Evolutionary conservation across 2,329 filamentous ascomycete species (phyloP), one percentile per base, ranked within the genome.

Genomic region (Botrytis fragariae): DNA sequence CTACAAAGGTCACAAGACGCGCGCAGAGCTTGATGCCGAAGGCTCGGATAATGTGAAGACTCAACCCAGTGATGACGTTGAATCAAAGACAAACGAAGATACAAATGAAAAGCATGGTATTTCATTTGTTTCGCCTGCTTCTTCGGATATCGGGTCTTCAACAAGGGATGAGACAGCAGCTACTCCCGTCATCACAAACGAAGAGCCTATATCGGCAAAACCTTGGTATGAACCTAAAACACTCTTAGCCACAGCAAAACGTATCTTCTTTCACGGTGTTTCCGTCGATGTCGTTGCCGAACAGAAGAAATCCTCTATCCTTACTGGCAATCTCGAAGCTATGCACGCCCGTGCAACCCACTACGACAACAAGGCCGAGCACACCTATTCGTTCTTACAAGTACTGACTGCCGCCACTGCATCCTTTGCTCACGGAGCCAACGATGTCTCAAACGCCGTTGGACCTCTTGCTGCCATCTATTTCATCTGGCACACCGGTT

Each of bases 371-470:
- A 89, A 92, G 79, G 89, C 91, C 72, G 91, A 93, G 83, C 88
- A 92, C 81, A 82, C 82, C 39, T 86, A 85, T 76, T 85, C 86
- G 2, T 88, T 87, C 77, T 81, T 88, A 57, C 87, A 88, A 79
- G 80, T 88, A 72, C 76, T 88, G 63, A 88, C 87, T 6, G 85
- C 85, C 29, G 85, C 83, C 76, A 86, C 84, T 48, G 84, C 84
- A 4, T 86, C 85, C 1, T 85, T 86, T 74, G 87, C 87, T 8
- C 87, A 94, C 84, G 92, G 92, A 74, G 91, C 92, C 81, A 94
- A 94, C 81, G 92, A 94, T 79, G 90, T 93, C 71, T 90, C 90
- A 48, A 93, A 93, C 84, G 87, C 91, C 0, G 90, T 89, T 76
- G 91, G 90, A 51, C 87, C 88, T 72, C 92, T 90, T 90, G 90